A percentile compares a stretch with the other conserved stretches of the same genome.
These are phyloP conservation scores for Mrakia blollopis DNA, from an alignment of 768 basidiomycete species.

Conservation along the genomic window DNA sequence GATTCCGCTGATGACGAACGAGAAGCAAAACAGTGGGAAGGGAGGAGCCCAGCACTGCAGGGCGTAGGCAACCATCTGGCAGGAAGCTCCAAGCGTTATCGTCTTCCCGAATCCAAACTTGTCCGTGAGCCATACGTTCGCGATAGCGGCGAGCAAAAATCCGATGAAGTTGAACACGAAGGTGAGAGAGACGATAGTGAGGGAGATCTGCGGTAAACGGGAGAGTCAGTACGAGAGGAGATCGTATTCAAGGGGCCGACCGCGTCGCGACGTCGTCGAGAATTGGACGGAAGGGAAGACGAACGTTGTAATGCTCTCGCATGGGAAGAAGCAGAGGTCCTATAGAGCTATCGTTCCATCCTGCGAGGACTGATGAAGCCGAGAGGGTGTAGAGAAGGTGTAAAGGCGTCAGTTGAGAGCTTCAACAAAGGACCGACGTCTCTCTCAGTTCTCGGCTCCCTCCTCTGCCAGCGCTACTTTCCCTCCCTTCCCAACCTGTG, in stretches of 20 bases:
- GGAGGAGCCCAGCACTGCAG: constrained; percentile 50
- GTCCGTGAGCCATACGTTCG: constrained; percentile 51
- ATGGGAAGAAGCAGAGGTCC: constrained; percentile 36
- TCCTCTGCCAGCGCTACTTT: background rate
- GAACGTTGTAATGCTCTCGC: constrained; percentile 32
- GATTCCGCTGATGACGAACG: constrained; percentile 50
- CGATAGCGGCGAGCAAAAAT: constrained; percentile 45
- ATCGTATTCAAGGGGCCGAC: background rate
- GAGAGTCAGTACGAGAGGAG: background rate
- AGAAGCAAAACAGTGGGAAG: constrained; percentile 50
- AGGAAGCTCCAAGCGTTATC: background rate
- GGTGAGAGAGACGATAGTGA: constrained; percentile 40
- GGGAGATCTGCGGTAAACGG: background rate
- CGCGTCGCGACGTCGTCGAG: no score
- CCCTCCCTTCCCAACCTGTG: background rate
- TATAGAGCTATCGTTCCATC: constrained; percentile 33
- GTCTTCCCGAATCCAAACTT: constrained; percentile 42
- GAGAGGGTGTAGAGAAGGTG: no score
- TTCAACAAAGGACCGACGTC: background rate
- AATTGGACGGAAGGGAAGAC: background rate
- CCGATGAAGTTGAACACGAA: constrained; percentile 52
- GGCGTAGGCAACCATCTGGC: constrained; percentile 38
- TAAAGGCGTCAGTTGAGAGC: background rate
- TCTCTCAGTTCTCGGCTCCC: background rate
- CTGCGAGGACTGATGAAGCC: constrained; percentile 9